Base-by-base conservation (phyloP, 179 eudicot species). In the Silene vulgaris region DNA sequence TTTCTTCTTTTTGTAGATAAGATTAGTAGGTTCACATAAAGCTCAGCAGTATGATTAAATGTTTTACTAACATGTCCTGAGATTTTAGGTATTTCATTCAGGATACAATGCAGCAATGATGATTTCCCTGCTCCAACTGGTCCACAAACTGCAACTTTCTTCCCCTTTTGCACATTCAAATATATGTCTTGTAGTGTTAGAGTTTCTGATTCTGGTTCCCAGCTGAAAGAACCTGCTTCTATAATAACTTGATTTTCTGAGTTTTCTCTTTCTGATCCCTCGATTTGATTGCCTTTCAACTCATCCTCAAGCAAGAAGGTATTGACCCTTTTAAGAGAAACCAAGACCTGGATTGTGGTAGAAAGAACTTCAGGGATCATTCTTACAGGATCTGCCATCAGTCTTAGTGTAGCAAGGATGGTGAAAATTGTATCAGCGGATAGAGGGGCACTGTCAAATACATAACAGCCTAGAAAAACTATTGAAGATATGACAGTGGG, bases 401-500 rank as follows among this genome's bases (percentile, higher is more conserved):
- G 71, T 50, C 95, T 81, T 29, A 93, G 73, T 0, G 87, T 79
- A 5, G 91, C 95, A 52, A 91, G 79, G 72, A 91, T 83, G 0
- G 96, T 93, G 75, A 93, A 93, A 73, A 91, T 77, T 6, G 85
- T 89, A 28, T 80, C 85, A 57, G 98, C 95, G 76, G 84, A 75
- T 37, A 93, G 79, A 1, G 90, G 81, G 8, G 90, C 88, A 52
- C 89, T 93, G 13, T 73, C 76, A n/a, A 87, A 72, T 29, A 91
- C 0, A 19, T 72, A 81, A 63, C 95, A 89, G 3, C 89, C 91
- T 8, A 81, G 78, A 65, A 92, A 89, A 11, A 85, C 74, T 11
- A 86, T 83, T 0, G 92, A 81, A 14, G 98, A 88, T 60, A 91
- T 76, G 4, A 91, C 23, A 0, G 89, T 91, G 5, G 97, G 84